Evolutionary conservation across 2,329 filamentous ascomycete species (phyloP).

Genomic region (Diaporthe destruens): DNA sequence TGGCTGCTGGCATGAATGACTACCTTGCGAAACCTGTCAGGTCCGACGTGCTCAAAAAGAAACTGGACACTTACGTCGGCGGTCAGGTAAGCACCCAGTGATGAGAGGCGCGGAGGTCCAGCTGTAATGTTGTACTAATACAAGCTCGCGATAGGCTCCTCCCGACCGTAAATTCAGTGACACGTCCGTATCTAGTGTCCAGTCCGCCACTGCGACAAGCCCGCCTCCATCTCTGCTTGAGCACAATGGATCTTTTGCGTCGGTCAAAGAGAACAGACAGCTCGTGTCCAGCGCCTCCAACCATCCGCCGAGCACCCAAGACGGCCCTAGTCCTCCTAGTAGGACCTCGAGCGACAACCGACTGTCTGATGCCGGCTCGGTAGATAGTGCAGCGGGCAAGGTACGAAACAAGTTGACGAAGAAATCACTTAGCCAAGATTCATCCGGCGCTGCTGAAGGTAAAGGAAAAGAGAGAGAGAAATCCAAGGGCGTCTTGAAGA

Average conservation of each 20-base stretch:
- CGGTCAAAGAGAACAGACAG: conserved; percentile 46
- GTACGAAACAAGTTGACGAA: conserved; percentile 44
- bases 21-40: conserved; percentile 97
- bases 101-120: no score
- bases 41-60: conserved; percentile 85
- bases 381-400: conserved; percentile 41
- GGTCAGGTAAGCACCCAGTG: conserved; percentile 47
- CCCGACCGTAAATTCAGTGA: conserved; percentile 39
- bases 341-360: conserved; percentile 52
- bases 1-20: conserved; percentile 98
- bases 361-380: conserved; percentile 48
- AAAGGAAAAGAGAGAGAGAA: conserved; percentile 40
- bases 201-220: conserved; percentile 39
- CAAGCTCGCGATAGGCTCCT: conserved; percentile 33
- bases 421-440: conserved; percentile 35
- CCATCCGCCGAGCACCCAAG: conserved; percentile 24
- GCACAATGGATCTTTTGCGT: conserved; percentile 42
- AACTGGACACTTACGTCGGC: conserved; percentile 73
- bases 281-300: conserved; percentile 34
- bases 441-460: conserved; percentile 24
- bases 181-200: conserved; percentile 36
- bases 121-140: not conserved
- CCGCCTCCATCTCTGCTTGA: conserved; percentile 45
- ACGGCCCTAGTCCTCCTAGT: conserved; percentile 45
- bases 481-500: conserved; percentile 41